phyloP scores from a whole-genome alignment of 1,139 yeast genomes.

The Suhomyces coccinellae region DNA sequence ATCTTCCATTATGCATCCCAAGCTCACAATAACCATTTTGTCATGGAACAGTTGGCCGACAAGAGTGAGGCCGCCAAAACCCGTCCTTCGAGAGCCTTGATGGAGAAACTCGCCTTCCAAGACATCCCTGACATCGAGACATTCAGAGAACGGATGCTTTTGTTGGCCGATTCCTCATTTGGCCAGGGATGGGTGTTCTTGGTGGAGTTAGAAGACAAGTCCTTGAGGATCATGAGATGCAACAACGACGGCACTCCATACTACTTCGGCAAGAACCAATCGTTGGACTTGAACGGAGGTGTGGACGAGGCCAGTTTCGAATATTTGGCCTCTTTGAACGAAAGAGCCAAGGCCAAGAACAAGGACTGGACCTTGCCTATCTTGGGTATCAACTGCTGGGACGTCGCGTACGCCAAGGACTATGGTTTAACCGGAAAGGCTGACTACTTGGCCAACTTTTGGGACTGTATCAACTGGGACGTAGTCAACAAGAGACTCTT shows the following conservation, averaged over 20 bases:
- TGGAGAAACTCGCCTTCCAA: slow-evolving; percentile 42
- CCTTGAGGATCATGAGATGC: slow-evolving; percentile 60
- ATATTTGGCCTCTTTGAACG: slow-evolving; percentile 46
- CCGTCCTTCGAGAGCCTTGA: slow-evolving; percentile 50
- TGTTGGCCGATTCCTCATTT: slow-evolving; percentile 51
- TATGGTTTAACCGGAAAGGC: slow-evolving; percentile 79
- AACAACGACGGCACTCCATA: slow-evolving; percentile 93
- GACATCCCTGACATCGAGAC: slow-evolving; percentile 48
- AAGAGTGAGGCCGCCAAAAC: slow-evolving; percentile 34
- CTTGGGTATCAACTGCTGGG: slow-evolving; percentile 84
- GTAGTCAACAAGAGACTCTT: slow-evolving; percentile 67
- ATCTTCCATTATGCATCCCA: slow-evolving; percentile 88
- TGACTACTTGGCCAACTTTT: slow-evolving; percentile 70
- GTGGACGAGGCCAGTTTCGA: slow-evolving; percentile 55
- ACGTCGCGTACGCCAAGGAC: slow-evolving; percentile 77
- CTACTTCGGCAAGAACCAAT: slow-evolving; percentile 71
- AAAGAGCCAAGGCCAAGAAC: slow-evolving; percentile 43
- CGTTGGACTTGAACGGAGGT: slow-evolving; percentile 73
- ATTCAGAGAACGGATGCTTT: slow-evolving; percentile 54
- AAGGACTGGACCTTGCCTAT: slow-evolving; percentile 77
- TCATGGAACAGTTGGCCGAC: slow-evolving; percentile 64
- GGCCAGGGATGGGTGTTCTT: slow-evolving; percentile 93
- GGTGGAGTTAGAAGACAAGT: slow-evolving; percentile 71
- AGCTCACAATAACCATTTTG: slow-evolving; percentile 89
- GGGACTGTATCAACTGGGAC: slow-evolving; percentile 86